Evolutionary conservation across 176 grass and related monocot genomes (phyloP).

Genomic region (Paspalum vaginatum): DNA sequence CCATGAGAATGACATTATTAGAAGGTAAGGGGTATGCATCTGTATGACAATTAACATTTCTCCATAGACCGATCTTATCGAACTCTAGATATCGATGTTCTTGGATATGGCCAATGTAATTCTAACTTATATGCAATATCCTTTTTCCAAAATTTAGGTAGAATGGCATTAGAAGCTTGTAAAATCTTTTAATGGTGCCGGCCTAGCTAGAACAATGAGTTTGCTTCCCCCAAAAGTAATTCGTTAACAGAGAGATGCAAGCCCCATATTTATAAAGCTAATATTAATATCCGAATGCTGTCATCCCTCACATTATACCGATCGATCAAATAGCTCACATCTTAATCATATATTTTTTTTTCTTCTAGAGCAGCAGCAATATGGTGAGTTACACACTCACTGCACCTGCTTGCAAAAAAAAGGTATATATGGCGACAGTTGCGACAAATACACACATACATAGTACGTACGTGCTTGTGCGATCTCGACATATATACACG

Average conservation of each 20-base stretch:
- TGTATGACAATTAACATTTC: slow-evolving; percentile 7
- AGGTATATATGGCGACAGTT: background rate
- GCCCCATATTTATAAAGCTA: background rate
- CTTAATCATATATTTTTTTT: background rate
- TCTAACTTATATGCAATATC: background rate
- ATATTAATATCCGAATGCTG: background rate
- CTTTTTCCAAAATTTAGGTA: background rate
- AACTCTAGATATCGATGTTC: slow-evolving; percentile 14
- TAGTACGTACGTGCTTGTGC: background rate
- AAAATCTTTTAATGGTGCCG: background rate
- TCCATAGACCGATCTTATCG: slow-evolving; percentile 19
- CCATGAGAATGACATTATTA: slow-evolving; percentile 29
- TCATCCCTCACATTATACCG: background rate
- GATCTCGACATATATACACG: background rate
- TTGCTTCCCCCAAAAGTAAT: background rate
- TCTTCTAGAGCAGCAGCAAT: background rate
- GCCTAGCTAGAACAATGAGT: background rate
- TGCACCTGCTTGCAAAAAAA: background rate
- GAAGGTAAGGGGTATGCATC: slow-evolving; percentile 42
- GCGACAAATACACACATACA: background rate
- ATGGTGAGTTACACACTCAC: background rate
- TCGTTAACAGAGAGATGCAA: background rate
- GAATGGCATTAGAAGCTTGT: background rate
- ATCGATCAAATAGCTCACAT: background rate
- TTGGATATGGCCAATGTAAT: background rate